Conservation (phyloP, 2,329 filamentous ascomycete species). For the Madurella fahalii region DNA sequence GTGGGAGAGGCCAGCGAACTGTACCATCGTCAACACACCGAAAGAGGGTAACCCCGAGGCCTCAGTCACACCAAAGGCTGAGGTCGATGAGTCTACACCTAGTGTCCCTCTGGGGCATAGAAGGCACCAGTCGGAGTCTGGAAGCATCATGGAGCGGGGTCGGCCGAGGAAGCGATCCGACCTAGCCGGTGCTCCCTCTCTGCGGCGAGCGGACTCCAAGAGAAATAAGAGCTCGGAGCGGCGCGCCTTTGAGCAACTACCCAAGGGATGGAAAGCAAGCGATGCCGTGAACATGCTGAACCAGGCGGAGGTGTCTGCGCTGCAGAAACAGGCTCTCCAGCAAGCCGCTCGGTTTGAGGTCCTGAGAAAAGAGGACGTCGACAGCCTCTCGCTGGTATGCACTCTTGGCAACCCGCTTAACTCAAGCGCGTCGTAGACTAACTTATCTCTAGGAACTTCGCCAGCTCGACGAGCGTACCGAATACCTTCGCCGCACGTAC, state of each 20-base stretch:
- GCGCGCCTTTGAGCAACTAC: constrained; percentile 57
- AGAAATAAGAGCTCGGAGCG: constrained; percentile 49
- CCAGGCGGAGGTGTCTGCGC: constrained; percentile 43
- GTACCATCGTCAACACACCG: constrained; percentile 26
- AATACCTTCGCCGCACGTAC: constrained; percentile 74
- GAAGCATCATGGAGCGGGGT: constrained; percentile 57
- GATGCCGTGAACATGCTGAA: constrained; percentile 49
- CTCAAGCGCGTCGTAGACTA: not conserved
- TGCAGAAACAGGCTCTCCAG: constrained; percentile 58
- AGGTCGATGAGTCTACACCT: constrained; percentile 27
- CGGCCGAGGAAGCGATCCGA: constrained; percentile 54
- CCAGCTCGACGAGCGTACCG: constrained; percentile 70
- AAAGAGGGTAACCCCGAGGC: constrained; percentile 29
- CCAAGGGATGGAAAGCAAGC: constrained; percentile 51
- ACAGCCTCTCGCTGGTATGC: constrained; percentile 58
- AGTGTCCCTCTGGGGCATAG: constrained; percentile 38
- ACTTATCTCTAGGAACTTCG: constrained; percentile 60
- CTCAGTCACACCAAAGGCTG: constrained; percentile 31
- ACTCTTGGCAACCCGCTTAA: not conserved
- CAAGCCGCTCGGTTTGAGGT: constrained; percentile 63
- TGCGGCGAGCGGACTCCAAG: constrained; percentile 41
- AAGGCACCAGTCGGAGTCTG: constrained; percentile 54
- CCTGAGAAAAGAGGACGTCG: constrained; percentile 58
- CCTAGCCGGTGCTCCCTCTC: constrained; percentile 32
- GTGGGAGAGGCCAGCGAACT: constrained; percentile 37